A percentile compares a stretch with the other conserved stretches of the same genome.
Conservation (phyloP, 345 rosid genomes). For the Alliaria petiolata region DNA sequence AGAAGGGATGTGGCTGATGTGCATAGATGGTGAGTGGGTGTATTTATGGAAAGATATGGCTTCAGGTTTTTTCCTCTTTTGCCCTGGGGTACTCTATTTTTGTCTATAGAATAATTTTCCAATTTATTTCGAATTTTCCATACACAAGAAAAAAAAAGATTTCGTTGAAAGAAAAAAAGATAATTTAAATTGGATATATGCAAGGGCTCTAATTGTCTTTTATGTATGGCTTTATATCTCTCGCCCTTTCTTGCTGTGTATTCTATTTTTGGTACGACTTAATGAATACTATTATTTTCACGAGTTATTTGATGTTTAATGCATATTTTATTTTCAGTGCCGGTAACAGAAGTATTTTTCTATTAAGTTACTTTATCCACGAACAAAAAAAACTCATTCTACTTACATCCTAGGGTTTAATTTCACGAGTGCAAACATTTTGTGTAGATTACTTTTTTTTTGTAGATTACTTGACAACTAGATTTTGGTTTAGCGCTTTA, state of each 20-base stretch:
- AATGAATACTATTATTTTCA: background rate
- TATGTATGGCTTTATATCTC: background rate
- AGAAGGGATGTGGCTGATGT: conserved; percentile 11
- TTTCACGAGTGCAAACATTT: background rate
- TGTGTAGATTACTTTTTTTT: background rate
- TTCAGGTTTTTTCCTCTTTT: conserved; percentile 5
- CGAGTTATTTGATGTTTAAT: background rate
- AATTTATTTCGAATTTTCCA: background rate
- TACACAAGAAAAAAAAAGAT: too few relatives aligned
- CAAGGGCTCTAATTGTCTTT: background rate
- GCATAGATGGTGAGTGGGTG: conserved; percentile 16
- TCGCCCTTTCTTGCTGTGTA: background rate
- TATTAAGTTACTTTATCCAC: background rate
- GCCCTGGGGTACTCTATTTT: conserved; percentile 11
- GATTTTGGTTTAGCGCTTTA: background rate
- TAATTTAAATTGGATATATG: background rate
- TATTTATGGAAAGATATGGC: conserved; percentile 23
- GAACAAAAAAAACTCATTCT: background rate
- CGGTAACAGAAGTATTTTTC: background rate
- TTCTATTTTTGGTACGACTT: background rate
- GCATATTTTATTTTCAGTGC: background rate
- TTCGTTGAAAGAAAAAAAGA: background rate
- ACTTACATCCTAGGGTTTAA: background rate
- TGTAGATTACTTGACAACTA: background rate
- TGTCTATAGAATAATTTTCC: background rate